Evolutionary conservation across 805 yeast species (phyloP).

Genomic region (Yamadazyma philogaea): DNA sequence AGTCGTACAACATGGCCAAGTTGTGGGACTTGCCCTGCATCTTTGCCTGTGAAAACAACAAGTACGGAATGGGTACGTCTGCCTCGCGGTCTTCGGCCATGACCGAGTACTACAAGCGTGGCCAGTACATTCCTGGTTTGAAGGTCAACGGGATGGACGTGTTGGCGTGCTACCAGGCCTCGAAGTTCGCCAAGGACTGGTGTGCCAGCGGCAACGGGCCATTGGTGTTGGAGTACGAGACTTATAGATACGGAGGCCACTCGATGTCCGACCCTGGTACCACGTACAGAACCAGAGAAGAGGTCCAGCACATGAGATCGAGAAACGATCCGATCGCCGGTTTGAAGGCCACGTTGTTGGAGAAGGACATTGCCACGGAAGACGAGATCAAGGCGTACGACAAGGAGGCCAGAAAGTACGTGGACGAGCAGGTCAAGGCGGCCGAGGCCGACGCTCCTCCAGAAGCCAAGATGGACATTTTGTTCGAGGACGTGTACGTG

Average conservation of each 20-base stretch:
- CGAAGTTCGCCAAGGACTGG: slow-evolving; percentile 97
- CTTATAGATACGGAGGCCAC: slow-evolving; percentile 99
- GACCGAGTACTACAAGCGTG: slow-evolving; percentile 97
- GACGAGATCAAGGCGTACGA: slow-evolving; percentile 92
- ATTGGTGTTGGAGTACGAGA: slow-evolving; percentile 91
- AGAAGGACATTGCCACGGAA: slow-evolving; percentile 83
- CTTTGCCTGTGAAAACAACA: slow-evolving; percentile 97
- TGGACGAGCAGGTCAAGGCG: slow-evolving; percentile 88
- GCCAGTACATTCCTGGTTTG: slow-evolving; percentile 98
- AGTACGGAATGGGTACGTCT: slow-evolving; percentile 99
- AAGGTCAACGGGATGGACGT: slow-evolving; percentile 99
- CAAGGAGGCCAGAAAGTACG: slow-evolving; percentile 93
- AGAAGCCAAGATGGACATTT: slow-evolving; percentile 88
- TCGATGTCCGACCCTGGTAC: slow-evolving; percentile 99
- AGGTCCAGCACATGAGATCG: slow-evolving; percentile 98
- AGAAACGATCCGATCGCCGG: slow-evolving; percentile 98
- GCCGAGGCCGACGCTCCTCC: slow-evolving; percentile 96
- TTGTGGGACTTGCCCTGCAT: slow-evolving; percentile 94
- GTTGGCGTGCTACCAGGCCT: slow-evolving; percentile 91
- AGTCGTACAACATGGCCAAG: slow-evolving; percentile 98
- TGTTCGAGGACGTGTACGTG: slow-evolving; percentile 95
- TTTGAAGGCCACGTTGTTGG: slow-evolving; percentile 80
- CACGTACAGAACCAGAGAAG: slow-evolving; percentile 99
- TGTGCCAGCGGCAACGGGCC: slow-evolving; percentile 92
- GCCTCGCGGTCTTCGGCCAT: slow-evolving; percentile 96